Base-by-base conservation (phyloP, 768 basidiomycete genomes). In the Trametes elegans region DNA sequence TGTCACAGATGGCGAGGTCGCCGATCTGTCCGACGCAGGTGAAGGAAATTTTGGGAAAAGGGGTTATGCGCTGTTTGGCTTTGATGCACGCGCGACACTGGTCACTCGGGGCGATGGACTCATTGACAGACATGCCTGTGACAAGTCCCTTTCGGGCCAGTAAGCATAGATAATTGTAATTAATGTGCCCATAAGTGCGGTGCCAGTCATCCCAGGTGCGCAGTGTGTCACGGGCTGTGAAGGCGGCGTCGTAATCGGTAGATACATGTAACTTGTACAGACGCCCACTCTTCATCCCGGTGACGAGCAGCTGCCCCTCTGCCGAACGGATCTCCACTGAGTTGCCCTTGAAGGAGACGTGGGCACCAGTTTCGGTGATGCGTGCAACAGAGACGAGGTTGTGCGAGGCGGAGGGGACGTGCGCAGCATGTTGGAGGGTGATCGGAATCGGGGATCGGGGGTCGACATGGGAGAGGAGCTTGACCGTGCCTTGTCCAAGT, bases 51-150 rank as follows among this genome's bases (percentile, higher is more conserved):
- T 57, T 6, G 19, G 53, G 45, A 56, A 52, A 13, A n/a, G 46
- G 26, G 27, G 14, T 3, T 3, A 26, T 14, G 0, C 50, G 36
- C n/a, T 68, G 62, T 39, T 68, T 69, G 10, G 57, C 63, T 34
- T 63, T 19, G 2, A 64, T 47, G 44, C 64, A 63, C 6, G 58
- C 18, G 11, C 43, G 49, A 43, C 66, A 67, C 7, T 40, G 55
- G 14, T 36, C 19, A 24, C n/a, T 29, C 7, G 35, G 23, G n/a
- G 41, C 31, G n/a, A 36, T 31, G 5, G 40, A 9, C 21, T 35
- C 35, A 18, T 41, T 29, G 5, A 65, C 47, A 0, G 46, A 24
- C 46, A 65, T 53, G 16, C 64, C 60, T 1, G n/a, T 42, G 2
- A 62, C 58, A 24, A 62, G 49, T 18, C 42, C 47, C 18, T 50